Evolutionary conservation across 768 basidiomycete genomes (phyloP).

Genomic region (Lentinula detonsa): DNA sequence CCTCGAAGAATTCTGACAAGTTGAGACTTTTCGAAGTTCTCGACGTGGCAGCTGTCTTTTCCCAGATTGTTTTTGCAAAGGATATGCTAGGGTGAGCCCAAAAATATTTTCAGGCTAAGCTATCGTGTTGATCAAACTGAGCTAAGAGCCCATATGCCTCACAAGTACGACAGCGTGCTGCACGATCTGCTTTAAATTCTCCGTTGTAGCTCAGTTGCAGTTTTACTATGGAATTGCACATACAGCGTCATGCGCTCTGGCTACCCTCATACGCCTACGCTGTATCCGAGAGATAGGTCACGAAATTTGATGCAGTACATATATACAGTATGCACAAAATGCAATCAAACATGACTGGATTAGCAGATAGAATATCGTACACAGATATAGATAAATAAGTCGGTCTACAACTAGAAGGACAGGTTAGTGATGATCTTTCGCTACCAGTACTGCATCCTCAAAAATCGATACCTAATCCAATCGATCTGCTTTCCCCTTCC

Average conservation of each 20-base stretch:
- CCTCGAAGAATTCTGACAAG: conserved; percentile 34
- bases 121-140: background rate
- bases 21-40: conserved; percentile 73
- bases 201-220: background rate
- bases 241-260: background rate
- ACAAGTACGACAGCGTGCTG: conserved; percentile 72
- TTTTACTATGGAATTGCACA: background rate
- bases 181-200: conserved; percentile 53
- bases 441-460: too few species aligned
- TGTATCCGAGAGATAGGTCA: background rate
- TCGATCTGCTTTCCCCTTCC: conserved; percentile 16
- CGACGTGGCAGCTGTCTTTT: conserved; percentile 72
- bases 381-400: background rate
- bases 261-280: background rate
- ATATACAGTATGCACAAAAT: too few species aligned
- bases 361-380: background rate
- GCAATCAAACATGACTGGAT: too few species aligned
- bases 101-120: background rate
- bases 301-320: too few species aligned
- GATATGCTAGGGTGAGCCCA: conserved; percentile 71
- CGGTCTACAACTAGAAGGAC: background rate
- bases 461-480: background rate
- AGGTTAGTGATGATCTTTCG: too few species aligned
- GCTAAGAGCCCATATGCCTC: conserved; percentile 66
- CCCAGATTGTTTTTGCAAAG: conserved; percentile 73